These are phyloP conservation scores for Sporothrix pallida DNA, from an alignment of 2,329 filamentous ascomycete species.

Conservation along the genomic window DNA sequence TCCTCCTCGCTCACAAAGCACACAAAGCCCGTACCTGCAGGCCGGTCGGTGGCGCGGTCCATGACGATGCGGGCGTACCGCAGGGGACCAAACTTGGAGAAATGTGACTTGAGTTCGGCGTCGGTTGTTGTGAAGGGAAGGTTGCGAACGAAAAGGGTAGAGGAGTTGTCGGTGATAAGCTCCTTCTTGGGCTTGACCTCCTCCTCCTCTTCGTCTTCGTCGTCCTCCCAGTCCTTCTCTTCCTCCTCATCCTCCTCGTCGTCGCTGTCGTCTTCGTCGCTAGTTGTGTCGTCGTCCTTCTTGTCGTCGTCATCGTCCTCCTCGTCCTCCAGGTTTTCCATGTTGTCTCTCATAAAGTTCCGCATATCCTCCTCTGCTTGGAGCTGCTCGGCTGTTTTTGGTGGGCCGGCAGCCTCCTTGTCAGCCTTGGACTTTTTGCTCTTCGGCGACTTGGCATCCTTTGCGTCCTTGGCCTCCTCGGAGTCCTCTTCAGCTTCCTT, in stretches of 20 bases:
- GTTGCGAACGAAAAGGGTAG: slow-evolving; percentile 91
- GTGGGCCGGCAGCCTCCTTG: slow-evolving; percentile 42
- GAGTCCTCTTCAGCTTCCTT: slow-evolving; percentile 42
- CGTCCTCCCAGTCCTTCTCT: slow-evolving; percentile 50
- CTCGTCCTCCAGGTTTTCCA: slow-evolving; percentile 60
- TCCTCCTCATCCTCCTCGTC: slow-evolving; percentile 54
- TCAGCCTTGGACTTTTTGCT: slow-evolving; percentile 43
- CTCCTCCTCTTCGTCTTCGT: slow-evolving; percentile 49
- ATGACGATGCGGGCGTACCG: slow-evolving; percentile 91
- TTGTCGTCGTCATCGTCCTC: slow-evolving; percentile 54
- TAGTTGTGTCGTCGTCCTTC: slow-evolving; percentile 54
- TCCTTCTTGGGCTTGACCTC: slow-evolving; percentile 45
- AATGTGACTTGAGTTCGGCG: slow-evolving; percentile 81
- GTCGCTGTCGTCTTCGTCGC: slow-evolving; percentile 53
- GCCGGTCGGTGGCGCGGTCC: slow-evolving; percentile 81
- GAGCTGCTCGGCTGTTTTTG: slow-evolving; percentile 44
- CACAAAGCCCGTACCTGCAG: slow-evolving; percentile 92
- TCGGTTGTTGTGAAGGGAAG: slow-evolving; percentile 88
- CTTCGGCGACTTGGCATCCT: slow-evolving; percentile 36
- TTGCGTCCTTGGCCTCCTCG: slow-evolving; percentile 46
- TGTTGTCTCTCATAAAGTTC: slow-evolving; percentile 64
- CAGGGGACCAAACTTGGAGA: slow-evolving; percentile 83
- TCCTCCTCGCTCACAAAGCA: slow-evolving; percentile 84
- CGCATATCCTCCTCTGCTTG: slow-evolving; percentile 51
- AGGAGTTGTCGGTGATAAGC: slow-evolving; percentile 64